Evolutionary conservation across 139 green algal species (phyloP), one percentile per base, ranked within the genome.

Genomic region (Pleodorina starrii): DNA sequence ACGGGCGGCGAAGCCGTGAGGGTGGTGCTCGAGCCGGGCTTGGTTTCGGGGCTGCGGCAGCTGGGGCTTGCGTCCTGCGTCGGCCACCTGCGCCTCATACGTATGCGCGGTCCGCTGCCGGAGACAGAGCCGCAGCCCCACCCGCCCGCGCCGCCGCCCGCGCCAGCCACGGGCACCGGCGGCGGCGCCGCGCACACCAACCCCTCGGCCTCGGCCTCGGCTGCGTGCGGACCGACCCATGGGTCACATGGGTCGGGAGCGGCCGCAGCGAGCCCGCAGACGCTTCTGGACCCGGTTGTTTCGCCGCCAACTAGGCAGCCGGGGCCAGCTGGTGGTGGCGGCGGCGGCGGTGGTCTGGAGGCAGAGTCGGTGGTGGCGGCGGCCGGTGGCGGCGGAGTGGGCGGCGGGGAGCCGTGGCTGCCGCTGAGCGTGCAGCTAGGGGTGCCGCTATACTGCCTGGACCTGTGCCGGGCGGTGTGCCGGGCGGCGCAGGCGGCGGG

Each of bases 381-480:
- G 72, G 60, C 25, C 3, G 38, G 9, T 4, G 25, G 3, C 0
- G 40, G 11, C 1, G 14, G 17, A 29, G 42, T 14, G 1, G 50
- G 40, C 43, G 60, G 43, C 60, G 16, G 36, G 5, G 54, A 9
- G 0, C 27, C 72, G 23, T 98, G 96, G 96, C 38, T 97, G 81
- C 97, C 96, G 0, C 90, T 98, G 83, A 81, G 86, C 3, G 66
- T 97, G 5, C 85, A 92, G 59, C 89, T 98, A 66, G 96, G 96
- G 27, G 75, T 99, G 51, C 96, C 96, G 16, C 93, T 98, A 59
- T 88, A 94, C 63, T 92, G 93, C 77, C 90, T 93, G 60, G 35
- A 59, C 19, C 93, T 98, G 54, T 99, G 96, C 90, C 75, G 82
- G 43, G 85, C 90, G 12, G 95, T 98, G 5, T 98, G 96, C 88